phyloP scores from a whole-genome alignment of 495 filamentous ascomycete species.

The Aspergillus baeticus region DNA sequence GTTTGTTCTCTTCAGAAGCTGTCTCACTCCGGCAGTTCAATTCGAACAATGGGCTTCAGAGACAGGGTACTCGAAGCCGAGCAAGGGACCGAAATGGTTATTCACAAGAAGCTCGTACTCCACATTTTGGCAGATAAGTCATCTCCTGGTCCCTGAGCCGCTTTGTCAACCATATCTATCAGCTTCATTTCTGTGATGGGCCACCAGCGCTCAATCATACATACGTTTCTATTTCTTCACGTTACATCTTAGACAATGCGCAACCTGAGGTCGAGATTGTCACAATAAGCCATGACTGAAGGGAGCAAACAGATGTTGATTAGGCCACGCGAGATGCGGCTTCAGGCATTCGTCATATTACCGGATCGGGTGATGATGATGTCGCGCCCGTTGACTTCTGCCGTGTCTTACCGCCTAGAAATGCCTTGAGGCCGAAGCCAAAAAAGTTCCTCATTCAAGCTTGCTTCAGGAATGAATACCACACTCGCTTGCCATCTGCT shows the following conservation, averaged over 20 bases:
- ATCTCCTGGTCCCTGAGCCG: background rate
- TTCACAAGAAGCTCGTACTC: background rate
- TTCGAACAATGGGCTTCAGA: background rate
- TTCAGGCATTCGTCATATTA: slow-evolving; percentile 18
- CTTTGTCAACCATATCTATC: background rate
- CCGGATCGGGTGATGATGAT: slow-evolving; percentile 23
- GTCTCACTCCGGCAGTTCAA: background rate
- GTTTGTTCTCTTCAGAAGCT: too few relatives aligned
- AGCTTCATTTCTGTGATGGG: background rate
- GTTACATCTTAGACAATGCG: background rate
- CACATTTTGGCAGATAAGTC: background rate
- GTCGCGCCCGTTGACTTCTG: slow-evolving; percentile 32
- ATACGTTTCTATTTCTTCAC: background rate
- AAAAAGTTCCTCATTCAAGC: slow-evolving; percentile 23
- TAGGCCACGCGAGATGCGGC: too few relatives aligned
- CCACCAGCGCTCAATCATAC: background rate
- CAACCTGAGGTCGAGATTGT: background rate
- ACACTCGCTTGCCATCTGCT: background rate
- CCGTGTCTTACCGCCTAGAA: slow-evolving; percentile 33
- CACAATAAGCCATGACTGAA: background rate
- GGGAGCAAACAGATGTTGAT: background rate
- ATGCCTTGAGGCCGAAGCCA: slow-evolving; percentile 12
- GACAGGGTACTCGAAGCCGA: background rate
- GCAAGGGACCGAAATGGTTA: background rate
- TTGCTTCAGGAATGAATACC: slow-evolving; percentile 5